Base-by-base conservation (phyloP, 306 rosid genomes). In the Begonia peltatifolia region DNA sequence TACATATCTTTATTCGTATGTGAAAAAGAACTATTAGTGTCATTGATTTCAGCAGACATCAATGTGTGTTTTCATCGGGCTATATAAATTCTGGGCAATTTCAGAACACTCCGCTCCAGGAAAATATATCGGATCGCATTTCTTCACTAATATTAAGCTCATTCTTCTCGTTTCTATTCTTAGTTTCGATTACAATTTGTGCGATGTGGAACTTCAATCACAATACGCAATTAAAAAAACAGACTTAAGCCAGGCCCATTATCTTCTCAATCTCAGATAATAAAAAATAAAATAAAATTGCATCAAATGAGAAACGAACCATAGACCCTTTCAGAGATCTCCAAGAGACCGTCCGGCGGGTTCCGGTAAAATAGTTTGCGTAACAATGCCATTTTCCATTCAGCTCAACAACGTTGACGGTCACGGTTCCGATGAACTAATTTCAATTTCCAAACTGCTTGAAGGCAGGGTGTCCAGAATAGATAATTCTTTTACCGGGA, bases 281-380 rank as follows among this genome's bases (percentile, higher is more conserved):
- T 56, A 52, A 30, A 30, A 6, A 20, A 20, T 1, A 3, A 20
- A 20, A 20, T 0, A 20, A 20, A 20, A 35, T 12, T 59, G 35
- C 44, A 17, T 22, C 36, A 51, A 56, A 61, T 6, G 38, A 9
- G 50, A 52, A 65, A 53, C 92, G 36, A 80, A 92, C 99, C 96
- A 75, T 83, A 92, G 75, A 92, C 94, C 74, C 87, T 79, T 64
- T 81, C 99, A 68, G 84, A 75, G 71, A 92, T 92, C 80, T 92
- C 99, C 42, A 87, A 55, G 53, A 86, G 93, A 69, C 99, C 99
- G 17, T 92, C 96, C 15, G 99, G 99, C 9, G 99, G 99, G 74
- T 92, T 92, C 78, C 84, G 78, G 56, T 77, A 86, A 52, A 92
- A 92, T 83, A 92, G 83, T 78, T 86, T 86, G 16, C 94, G 68